Evolutionary conservation across 495 filamentous ascomycete species (phyloP).

Genomic region (Tetracladium setigerum): DNA sequence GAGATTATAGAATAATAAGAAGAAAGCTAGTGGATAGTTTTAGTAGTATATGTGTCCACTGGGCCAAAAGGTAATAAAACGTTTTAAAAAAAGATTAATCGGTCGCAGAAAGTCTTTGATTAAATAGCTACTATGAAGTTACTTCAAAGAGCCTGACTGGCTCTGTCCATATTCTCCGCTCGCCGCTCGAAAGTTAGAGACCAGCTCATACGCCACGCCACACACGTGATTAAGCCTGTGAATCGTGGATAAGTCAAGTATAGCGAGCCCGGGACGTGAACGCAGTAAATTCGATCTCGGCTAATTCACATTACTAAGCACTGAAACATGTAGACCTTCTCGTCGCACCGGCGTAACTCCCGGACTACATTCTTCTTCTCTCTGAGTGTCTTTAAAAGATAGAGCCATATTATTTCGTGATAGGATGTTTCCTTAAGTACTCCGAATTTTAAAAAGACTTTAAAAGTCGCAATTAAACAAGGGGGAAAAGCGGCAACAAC

Average conservation of each 20-base stretch:
- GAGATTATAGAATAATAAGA: not conserved
- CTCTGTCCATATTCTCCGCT: constrained; percentile 7
- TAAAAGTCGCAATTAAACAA: constrained; percentile 9
- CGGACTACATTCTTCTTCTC: too few relatives aligned
- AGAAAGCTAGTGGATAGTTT: not conserved
- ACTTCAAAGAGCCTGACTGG: constrained; percentile 7
- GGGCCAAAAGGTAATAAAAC: too few relatives aligned
- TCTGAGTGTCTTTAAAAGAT: too few relatives aligned
- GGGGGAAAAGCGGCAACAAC: constrained; percentile 4
- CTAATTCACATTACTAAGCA: constrained; percentile 5
- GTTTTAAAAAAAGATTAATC: too few relatives aligned
- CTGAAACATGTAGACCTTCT: constrained; percentile 2
- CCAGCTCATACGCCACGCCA: too few relatives aligned
- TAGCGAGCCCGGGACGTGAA: constrained; percentile 5
- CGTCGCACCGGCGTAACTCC: too few relatives aligned
- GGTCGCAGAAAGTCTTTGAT: too few relatives aligned
- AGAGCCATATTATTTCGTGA: too few relatives aligned
- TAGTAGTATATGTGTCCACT: too few relatives aligned
- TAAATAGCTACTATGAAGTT: too few relatives aligned
- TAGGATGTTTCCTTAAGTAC: not conserved
- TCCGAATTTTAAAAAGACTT: constrained; percentile 7
- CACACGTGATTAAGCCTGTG: not conserved
- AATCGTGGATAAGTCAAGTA: constrained; percentile 7
- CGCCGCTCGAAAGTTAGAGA: too few relatives aligned
- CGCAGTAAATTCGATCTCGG: constrained; percentile 2